Evolutionary conservation across 2,329 filamentous ascomycete genomes (phyloP).

Genomic region (Verticillium zaregamsianum): DNA sequence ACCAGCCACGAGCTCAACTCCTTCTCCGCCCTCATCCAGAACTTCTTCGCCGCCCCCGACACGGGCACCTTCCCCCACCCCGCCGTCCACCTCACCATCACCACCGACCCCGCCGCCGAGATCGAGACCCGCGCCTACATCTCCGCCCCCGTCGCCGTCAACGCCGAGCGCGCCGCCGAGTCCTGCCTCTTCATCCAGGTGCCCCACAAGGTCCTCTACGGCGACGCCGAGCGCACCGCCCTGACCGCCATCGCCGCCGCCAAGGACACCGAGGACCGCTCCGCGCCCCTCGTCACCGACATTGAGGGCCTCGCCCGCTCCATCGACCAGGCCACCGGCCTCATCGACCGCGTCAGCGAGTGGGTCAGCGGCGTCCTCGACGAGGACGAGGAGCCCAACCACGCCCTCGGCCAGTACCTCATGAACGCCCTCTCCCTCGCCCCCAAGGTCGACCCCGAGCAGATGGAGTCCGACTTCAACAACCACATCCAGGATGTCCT

Average conservation of each 20-base stretch:
- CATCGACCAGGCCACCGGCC: slow-evolving; percentile 80
- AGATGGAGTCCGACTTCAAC: slow-evolving; percentile 98
- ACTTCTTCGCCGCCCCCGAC: slow-evolving; percentile 96
- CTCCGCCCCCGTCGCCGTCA: slow-evolving; percentile 89
- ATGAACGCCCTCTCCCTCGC: slow-evolving; percentile 90
- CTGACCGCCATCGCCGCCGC: slow-evolving; percentile 82
- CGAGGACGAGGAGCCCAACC: slow-evolving; percentile 83
- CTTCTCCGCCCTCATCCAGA: slow-evolving; percentile 97
- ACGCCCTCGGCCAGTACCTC: slow-evolving; percentile 88
- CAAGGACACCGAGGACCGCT: slow-evolving; percentile 71
- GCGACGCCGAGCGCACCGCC: slow-evolving; percentile 61
- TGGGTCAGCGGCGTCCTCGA: slow-evolving; percentile 94
- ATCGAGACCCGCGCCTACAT: slow-evolving; percentile 94
- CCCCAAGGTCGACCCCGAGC: slow-evolving; percentile 85
- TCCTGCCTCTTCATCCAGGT: slow-evolving; percentile 97
- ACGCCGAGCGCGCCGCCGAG: slow-evolving; percentile 89
- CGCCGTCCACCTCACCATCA: slow-evolving; percentile 95
- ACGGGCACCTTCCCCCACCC: slow-evolving; percentile 97
- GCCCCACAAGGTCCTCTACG: slow-evolving; percentile 88
- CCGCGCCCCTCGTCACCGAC: slow-evolving; percentile 73
- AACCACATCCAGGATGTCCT: slow-evolving; percentile 99
- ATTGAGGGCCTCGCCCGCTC: slow-evolving; percentile 85
- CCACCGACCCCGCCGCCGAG: slow-evolving; percentile 80
- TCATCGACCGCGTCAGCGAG: slow-evolving; percentile 85
- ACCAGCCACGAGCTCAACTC: slow-evolving; percentile 96